Conservation (phyloP, 148 eudicot genomes). For the Spergularia bocconei region DNA sequence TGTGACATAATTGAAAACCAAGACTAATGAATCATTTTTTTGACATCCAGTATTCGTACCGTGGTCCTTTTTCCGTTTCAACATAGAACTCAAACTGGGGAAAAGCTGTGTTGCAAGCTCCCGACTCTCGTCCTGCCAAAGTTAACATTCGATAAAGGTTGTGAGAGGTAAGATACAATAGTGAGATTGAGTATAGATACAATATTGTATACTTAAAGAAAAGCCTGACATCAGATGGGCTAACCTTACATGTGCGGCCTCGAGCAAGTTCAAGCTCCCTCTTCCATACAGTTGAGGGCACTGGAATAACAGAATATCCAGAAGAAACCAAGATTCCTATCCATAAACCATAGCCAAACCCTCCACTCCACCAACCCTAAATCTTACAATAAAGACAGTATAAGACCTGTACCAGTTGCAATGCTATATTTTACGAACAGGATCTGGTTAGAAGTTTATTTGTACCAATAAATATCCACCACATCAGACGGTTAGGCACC, state of each 20-base stretch:
- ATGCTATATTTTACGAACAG: not conserved
- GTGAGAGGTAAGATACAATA: not conserved
- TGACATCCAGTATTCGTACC: constrained; percentile 35
- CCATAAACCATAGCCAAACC: constrained; percentile 92
- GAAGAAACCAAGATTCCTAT: constrained; percentile 85
- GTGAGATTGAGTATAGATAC: too few relatives aligned
- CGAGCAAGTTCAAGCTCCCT: constrained; percentile 66
- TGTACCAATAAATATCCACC: not conserved
- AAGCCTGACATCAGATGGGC: constrained; percentile 11
- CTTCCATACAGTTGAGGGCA: constrained; percentile 77
- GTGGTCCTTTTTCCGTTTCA: constrained; percentile 92
- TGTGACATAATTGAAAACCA: not conserved
- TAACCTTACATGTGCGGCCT: constrained; percentile 65
- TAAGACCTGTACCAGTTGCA: constrained; percentile 7
- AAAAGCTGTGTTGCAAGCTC: constrained; percentile 69
- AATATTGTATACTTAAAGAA: not conserved
- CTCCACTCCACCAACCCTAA: constrained; percentile 97
- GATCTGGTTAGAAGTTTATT: not conserved
- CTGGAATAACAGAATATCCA: constrained; percentile 85
- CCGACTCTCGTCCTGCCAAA: constrained; percentile 84
- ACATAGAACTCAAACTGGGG: constrained; percentile 59
- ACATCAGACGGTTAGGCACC: not conserved
- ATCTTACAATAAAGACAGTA: constrained; percentile 33
- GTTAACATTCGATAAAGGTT: not conserved
- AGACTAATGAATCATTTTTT: too few relatives aligned